Evolutionary conservation across 352 stramenopile species (phyloP), one percentile per base, ranked within the genome.

Genomic region (Discostella stelligera): DNA sequence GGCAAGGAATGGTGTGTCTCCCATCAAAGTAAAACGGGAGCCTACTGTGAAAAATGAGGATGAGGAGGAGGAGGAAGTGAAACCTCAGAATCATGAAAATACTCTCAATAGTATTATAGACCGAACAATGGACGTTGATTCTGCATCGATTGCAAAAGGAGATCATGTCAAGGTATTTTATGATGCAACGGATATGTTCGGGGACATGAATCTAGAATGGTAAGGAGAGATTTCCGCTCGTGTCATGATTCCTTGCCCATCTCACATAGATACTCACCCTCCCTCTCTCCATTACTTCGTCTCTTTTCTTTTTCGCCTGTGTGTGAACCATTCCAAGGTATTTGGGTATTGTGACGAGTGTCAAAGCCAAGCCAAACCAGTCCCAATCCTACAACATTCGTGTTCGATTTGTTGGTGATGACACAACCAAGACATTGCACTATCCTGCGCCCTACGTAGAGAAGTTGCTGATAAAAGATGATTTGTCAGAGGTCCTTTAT

Each of bases 81-180:
- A 41, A 41, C 32, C 3, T 41, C 32, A 41, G 32, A 9, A 9
- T 41, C 4, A 41, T 41, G 32, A 41, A 9, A 41, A 41, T 41
- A n/a, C n/a, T n/a, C n/a, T n/a, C n/a, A n/a, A n/a, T n/a, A n/a
- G n/a, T n/a, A n/a, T n/a, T n/a, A n/a, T n/a, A n/a, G n/a, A n/a
- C n/a, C n/a, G n/a, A n/a, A n/a, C n/a, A 32, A 3, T 23, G 32
- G 39, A 60, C 39, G 53, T 10, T n/a, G 53, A 60, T 60, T 9
- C 23, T 21, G 27, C 13, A 27, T 46, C 56, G 3, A 52, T 79
- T 56, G 49, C 56, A 25, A 68, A 73, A 60, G 62, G 63, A 63
- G 71, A 79, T 64, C 8, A 54, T 55, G 71, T 79, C 20, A 69
- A 65, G 23, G 62, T 65, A 6, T 18, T 65, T 14, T 77, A 71